A percentile compares a stretch with the other conserved stretches of the same genome.
These are phyloP conservation scores for Clitopilus hobsonii DNA, from an alignment of 768 basidiomycete species.

Conservation along the genomic window DNA sequence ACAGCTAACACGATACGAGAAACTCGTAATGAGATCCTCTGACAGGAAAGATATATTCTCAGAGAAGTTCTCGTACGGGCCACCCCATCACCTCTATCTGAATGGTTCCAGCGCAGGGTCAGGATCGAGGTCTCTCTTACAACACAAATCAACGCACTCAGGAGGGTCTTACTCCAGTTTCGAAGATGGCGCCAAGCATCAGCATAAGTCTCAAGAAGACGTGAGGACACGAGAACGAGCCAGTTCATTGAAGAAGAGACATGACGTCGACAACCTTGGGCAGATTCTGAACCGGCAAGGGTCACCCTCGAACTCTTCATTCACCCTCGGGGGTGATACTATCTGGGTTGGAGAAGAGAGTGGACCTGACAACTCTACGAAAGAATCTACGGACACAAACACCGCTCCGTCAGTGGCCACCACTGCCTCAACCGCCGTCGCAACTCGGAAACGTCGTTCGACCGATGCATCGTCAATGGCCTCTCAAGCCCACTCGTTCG, in stretches of 20 bases:
- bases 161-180: conserved; percentile 64
- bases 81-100: conserved; percentile 21
- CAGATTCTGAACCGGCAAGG: conserved; percentile 30
- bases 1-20: conserved; percentile 73
- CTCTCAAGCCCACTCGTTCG: conserved; percentile 39
- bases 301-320: conserved; percentile 69
- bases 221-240: conserved; percentile 29
- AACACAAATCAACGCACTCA: conserved; percentile 49
- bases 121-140: conserved; percentile 21
- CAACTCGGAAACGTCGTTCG: conserved; percentile 53
- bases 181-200: conserved; percentile 61
- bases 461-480: conserved; percentile 74
- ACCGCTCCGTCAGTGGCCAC: conserved; percentile 35
- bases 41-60: conserved; percentile 91
- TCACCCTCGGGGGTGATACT: conserved; percentile 73
- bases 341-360: conserved; percentile 84
- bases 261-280: conserved; percentile 28
- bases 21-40: conserved; percentile 82
- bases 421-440: conserved; percentile 34
- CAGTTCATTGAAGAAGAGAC: conserved; percentile 19
- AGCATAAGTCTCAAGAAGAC: conserved; percentile 30
- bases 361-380: conserved; percentile 43
- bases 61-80: conserved; percentile 63
- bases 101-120: conserved; percentile 17
- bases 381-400: conserved; percentile 39